phyloP scores from a whole-genome alignment of 306 rosid species.

The Amphicarpaea edgeworthii region DNA sequence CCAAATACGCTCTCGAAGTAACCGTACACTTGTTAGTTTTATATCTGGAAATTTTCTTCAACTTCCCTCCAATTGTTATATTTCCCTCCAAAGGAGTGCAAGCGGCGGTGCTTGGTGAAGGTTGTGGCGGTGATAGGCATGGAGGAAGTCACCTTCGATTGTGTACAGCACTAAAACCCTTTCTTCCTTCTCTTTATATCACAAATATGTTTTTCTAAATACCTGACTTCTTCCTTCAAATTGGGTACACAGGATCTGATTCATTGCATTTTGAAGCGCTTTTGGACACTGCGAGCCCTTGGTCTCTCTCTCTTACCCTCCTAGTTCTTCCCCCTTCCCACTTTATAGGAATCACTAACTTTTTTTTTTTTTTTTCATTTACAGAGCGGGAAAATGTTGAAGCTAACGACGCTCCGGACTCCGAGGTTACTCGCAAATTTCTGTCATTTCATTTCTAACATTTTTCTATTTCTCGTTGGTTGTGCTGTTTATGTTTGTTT shows the following conservation, averaged over 20 bases:
- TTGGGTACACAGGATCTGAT: constrained; percentile 64
- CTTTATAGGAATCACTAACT: constrained; percentile 4
- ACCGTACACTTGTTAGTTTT: too few relatives aligned
- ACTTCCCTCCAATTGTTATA: background rate
- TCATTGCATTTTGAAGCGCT: constrained; percentile 76
- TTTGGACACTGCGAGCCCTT: constrained; percentile 71
- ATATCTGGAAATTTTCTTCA: too few relatives aligned
- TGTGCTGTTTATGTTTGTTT: background rate
- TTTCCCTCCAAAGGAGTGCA: constrained; percentile 24
- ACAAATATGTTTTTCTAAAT: background rate
- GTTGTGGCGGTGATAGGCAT: constrained; percentile 34
- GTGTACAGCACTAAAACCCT: constrained; percentile 50
- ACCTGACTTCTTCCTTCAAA: constrained; percentile 1
- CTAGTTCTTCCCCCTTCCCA: background rate
- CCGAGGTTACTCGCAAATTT: constrained; percentile 54
- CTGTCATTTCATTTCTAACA: background rate
- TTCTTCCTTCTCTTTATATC: background rate
- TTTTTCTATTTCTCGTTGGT: background rate
- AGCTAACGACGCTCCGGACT: constrained; percentile 56
- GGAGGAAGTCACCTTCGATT: constrained; percentile 70
- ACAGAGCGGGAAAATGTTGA: constrained; percentile 73
- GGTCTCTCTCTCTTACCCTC: constrained; percentile 51
- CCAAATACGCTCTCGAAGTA: too few relatives aligned
- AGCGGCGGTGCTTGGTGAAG: background rate
- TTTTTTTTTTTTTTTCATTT: constrained; percentile 13